Evolutionary conservation across 2,329 filamentous ascomycete genomes (phyloP).

Genomic region (Verticillium isaacii): DNA sequence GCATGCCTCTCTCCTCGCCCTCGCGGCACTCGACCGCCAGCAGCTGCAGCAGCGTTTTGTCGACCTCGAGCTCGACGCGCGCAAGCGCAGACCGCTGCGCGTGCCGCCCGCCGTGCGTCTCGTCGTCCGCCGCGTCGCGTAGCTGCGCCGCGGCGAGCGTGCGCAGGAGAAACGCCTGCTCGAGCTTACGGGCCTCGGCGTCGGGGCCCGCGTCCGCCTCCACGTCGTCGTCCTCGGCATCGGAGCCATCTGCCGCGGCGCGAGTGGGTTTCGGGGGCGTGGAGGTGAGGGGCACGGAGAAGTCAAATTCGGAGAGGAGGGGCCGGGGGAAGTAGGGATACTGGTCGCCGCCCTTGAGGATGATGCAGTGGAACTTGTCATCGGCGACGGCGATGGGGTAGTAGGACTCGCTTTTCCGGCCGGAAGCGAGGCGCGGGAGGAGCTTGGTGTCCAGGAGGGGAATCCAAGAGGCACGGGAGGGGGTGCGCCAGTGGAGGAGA

Average conservation of each 20-base stretch:
- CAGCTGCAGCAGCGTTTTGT: constrained; percentile 86
- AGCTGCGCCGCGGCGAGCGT: constrained; percentile 69
- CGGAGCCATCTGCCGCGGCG: constrained; percentile 19
- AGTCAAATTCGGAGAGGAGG: constrained; percentile 88
- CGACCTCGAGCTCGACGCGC: constrained; percentile 74
- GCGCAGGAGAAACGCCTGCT: constrained; percentile 76
- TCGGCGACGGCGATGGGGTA: constrained; percentile 93
- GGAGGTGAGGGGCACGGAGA: constrained; percentile 73
- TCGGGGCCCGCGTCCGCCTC: constrained; percentile 11
- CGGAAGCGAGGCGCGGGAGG: constrained; percentile 74
- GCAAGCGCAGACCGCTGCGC: constrained; percentile 63
- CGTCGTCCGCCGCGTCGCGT: constrained; percentile 67
- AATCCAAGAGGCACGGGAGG: constrained; percentile 83
- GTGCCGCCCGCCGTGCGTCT: constrained; percentile 29
- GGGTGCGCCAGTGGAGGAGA: constrained; percentile 83
- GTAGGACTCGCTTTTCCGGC: constrained; percentile 84
- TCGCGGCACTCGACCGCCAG: constrained; percentile 86
- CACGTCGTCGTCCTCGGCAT: constrained; percentile 24
- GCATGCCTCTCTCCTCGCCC: constrained; percentile 91
- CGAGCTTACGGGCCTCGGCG: constrained; percentile 58
- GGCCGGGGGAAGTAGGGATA: constrained; percentile 92
- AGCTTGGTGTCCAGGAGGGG: constrained; percentile 86
- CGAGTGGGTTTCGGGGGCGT: constrained; percentile 31
- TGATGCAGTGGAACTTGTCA: constrained; percentile 95
- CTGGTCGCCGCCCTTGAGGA: constrained; percentile 90